phyloP scores from a whole-genome alignment of 2,329 filamentous ascomycete genomes.

The Fusarium poae region DNA sequence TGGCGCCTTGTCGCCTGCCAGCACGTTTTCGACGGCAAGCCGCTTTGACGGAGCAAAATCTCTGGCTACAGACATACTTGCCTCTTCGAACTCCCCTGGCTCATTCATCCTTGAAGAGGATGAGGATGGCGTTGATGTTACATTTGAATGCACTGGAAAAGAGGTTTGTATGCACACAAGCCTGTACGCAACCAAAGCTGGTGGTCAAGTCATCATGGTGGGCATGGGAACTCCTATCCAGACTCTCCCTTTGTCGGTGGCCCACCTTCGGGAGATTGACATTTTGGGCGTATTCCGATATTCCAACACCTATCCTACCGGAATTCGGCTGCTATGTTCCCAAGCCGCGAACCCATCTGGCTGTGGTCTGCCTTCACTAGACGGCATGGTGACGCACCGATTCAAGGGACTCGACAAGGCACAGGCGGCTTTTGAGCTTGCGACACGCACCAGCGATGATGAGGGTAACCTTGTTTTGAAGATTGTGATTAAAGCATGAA shows the following conservation, averaged over 20 bases:
- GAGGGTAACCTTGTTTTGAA: constrained; percentile 78
- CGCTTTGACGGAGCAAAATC: constrained; percentile 65
- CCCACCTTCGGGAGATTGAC: constrained; percentile 80
- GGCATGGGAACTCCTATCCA: constrained; percentile 85
- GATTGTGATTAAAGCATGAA: constrained; percentile 72
- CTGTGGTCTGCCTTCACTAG: constrained; percentile 70
- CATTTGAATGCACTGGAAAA: constrained; percentile 84
- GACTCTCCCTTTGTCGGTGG: constrained; percentile 78
- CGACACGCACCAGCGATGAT: constrained; percentile 75
- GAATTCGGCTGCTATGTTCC: constrained; percentile 72
- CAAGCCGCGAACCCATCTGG: constrained; percentile 54
- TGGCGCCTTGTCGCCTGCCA: constrained; percentile 59
- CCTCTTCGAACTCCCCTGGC: constrained; percentile 52
- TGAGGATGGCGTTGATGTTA: constrained; percentile 75
- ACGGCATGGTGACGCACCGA: constrained; percentile 79
- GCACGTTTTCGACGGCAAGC: constrained; percentile 60
- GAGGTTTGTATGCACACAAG: constrained; percentile 80
- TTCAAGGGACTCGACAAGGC: constrained; percentile 74
- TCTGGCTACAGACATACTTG: constrained; percentile 64
- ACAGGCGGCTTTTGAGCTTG: constrained; percentile 76
- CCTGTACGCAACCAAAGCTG: constrained; percentile 78
- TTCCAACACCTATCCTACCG: constrained; percentile 79
- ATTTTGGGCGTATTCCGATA: constrained; percentile 84
- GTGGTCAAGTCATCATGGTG: constrained; percentile 80
- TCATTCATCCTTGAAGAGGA: constrained; percentile 64